A percentile compares a stretch with the other conserved stretches of the same genome.
Evolutionary conservation across 768 basidiomycete species (phyloP).

Genomic region (Boletus pseudopeckii): DNA sequence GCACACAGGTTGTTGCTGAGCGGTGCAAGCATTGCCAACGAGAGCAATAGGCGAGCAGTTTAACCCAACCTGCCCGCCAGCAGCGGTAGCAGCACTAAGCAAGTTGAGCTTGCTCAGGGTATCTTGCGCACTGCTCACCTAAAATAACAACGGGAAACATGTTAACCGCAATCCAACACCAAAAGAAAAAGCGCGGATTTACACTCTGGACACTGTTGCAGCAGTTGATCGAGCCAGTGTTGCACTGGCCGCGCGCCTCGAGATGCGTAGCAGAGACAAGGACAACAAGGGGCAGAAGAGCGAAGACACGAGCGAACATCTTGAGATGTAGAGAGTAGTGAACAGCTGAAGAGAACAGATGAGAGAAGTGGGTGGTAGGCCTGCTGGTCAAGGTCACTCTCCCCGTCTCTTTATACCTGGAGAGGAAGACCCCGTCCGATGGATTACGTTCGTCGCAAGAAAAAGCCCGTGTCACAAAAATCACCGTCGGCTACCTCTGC

Average conservation of each 20-base stretch:
- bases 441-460: slow-evolving; percentile 1
- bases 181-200: not conserved
- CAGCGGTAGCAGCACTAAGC: not conserved
- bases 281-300: slow-evolving; percentile 19
- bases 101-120: fast-evolving
- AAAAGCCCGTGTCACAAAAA: not conserved
- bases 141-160: not conserved
- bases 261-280: slow-evolving; percentile 8
- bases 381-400: not conserved
- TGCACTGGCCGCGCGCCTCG: slow-evolving; percentile 9
- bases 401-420: slow-evolving; percentile 12
- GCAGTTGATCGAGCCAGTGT: slow-evolving; percentile 2
- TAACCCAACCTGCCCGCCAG: not conserved
- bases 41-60: not conserved
- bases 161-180: not conserved
- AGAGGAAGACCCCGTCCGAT: not conserved
- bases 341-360: not conserved
- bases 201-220: slow-evolving; percentile 11
- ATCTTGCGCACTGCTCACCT: not conserved
- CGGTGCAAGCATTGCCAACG: not conserved
- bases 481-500: not conserved
- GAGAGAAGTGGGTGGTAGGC: not conserved
- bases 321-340: not conserved
- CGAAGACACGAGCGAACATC: slow-evolving; percentile 19
- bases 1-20: slow-evolving; percentile 6